Percentiles rank a stretch among this genome's conserved stretches.
Evolutionary conservation across 2,329 filamentous ascomycete species (phyloP).

Genomic region (Reticulascus tulasneorum): DNA sequence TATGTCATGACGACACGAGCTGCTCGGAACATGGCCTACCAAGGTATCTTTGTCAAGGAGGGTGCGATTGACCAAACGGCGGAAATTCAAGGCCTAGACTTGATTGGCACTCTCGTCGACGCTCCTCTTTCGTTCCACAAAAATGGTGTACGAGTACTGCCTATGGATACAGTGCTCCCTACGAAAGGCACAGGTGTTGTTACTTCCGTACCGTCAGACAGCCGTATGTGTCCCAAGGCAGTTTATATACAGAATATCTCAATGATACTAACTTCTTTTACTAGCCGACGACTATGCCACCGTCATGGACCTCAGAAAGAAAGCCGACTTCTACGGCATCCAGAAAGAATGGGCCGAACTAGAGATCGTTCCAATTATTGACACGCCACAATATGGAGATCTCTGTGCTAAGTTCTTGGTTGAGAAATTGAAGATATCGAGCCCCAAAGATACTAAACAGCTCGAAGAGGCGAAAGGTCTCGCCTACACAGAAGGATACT

Average conservation of each 20-base stretch:
- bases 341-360: conserved; percentile 94
- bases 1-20: conserved; percentile 79
- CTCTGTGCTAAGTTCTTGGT: conserved; percentile 79
- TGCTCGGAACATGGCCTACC: conserved; percentile 95
- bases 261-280: too few species aligned
- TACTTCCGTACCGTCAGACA: conserved; percentile 92
- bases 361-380: conserved; percentile 83
- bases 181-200: conserved; percentile 97
- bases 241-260: neutral
- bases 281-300: conserved; percentile 95
- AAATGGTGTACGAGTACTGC: conserved; percentile 79
- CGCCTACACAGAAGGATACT: conserved; percentile 89
- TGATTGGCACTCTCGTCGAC: conserved; percentile 83
- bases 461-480: conserved; percentile 88
- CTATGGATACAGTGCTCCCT: conserved; percentile 90
- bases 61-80: conserved; percentile 71
- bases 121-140: conserved; percentile 86
- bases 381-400: conserved; percentile 87
- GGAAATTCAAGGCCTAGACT: conserved; percentile 71
- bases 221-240: too few species aligned
- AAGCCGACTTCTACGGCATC: conserved; percentile 93
- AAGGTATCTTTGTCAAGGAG: conserved; percentile 77
- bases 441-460: conserved; percentile 88
- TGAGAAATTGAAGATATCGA: conserved; percentile 92
- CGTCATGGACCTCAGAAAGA: conserved; percentile 82